Conservation (phyloP, 805 yeast species). For the Candida coleopterorum region DNA sequence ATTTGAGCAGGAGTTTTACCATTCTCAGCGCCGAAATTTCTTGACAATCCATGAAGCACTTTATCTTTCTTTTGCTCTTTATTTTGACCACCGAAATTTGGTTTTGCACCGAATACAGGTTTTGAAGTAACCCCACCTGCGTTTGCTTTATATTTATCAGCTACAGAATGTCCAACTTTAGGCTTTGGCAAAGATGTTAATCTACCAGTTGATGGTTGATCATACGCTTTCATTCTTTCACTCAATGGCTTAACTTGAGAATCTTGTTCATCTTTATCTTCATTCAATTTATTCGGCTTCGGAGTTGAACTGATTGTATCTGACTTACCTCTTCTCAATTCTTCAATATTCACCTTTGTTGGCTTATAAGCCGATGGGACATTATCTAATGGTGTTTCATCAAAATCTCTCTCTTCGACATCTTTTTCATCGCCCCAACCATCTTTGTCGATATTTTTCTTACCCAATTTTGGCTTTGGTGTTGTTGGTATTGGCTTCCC, state of each 20-base stretch:
- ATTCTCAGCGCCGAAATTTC: conserved; percentile 58
- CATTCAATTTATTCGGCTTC: conserved; percentile 14
- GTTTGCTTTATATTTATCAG: conserved; percentile 41
- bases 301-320: conserved; percentile 43
- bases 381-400: conserved; percentile 44
- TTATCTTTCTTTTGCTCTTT: conserved; percentile 35
- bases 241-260: conserved; percentile 47
- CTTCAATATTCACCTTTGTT: conserved; percentile 55
- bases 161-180: conserved; percentile 46
- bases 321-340: conserved; percentile 46
- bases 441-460: conserved; percentile 36
- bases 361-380: conserved; percentile 64
- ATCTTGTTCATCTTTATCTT: conserved; percentile 35
- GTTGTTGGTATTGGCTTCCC: conserved; percentile 36
- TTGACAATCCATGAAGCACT: conserved; percentile 54
- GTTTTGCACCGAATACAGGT: conserved; percentile 32
- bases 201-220: conserved; percentile 29
- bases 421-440: conserved; percentile 73
- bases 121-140: conserved; percentile 13
- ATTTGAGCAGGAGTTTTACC: conserved; percentile 93
- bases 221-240: conserved; percentile 42
- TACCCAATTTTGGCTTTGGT: conserved; percentile 22
- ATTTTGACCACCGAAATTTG: conserved; percentile 28
- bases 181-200: conserved; percentile 63
- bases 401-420: conserved; percentile 50